phyloP scores from a whole-genome alignment of 2,329 filamentous ascomycete species.

The Fusarium haematococcum region DNA sequence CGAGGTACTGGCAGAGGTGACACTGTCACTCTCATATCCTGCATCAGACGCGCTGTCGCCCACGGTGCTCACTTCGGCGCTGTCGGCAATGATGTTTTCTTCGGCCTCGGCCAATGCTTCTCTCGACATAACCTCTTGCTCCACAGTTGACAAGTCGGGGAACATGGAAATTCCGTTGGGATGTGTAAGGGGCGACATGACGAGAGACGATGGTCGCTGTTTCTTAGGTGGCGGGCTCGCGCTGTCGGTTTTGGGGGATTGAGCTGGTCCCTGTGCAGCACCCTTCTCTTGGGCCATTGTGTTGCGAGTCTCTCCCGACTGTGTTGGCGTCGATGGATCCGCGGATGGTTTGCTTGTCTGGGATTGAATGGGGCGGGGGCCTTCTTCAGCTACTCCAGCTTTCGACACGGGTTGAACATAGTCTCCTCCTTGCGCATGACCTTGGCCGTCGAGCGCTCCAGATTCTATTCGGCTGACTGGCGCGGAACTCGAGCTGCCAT shows the following conservation, averaged over 20 bases:
- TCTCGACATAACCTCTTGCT: constrained; percentile 52
- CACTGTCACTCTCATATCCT: constrained; percentile 53
- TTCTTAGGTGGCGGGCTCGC: neutral
- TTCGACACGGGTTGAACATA: neutral
- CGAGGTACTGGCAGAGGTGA: constrained; percentile 53
- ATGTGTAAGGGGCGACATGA: constrained; percentile 50
- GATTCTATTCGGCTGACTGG: neutral
- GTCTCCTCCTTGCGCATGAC: neutral
- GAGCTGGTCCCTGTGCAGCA: constrained; percentile 5
- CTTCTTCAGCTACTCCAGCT: neutral
- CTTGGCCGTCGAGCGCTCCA: neutral
- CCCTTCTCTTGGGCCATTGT: constrained; percentile 4
- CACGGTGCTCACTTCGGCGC: constrained; percentile 39
- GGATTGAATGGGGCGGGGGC: neutral
- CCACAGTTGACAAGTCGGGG: constrained; percentile 48
- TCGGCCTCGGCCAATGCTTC: constrained; percentile 53
- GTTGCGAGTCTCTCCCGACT: neutral
- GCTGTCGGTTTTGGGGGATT: neutral
- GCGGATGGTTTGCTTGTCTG: neutral
- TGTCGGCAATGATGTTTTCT: constrained; percentile 52
- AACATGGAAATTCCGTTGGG: constrained; percentile 54
- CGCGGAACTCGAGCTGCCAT: neutral
- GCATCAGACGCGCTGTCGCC: constrained; percentile 47
- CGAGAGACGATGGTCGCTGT: constrained; percentile 34
- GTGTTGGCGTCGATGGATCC: neutral